Conservation (phyloP, 768 basidiomycete species). For the Pleurotus giganteus region DNA sequence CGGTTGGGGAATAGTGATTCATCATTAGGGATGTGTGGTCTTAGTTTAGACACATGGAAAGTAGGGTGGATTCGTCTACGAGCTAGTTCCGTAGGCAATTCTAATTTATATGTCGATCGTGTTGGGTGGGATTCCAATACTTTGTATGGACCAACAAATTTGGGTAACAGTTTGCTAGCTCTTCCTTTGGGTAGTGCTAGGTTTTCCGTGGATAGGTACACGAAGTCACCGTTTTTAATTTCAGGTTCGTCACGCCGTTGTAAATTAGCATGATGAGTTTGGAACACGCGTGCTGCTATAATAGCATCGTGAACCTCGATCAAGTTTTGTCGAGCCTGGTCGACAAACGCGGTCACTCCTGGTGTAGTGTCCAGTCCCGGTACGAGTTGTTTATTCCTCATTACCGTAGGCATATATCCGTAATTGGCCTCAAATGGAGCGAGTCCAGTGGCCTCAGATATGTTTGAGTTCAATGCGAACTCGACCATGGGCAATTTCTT, state of each 20-base stretch:
- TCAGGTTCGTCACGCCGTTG: slow-evolving; percentile 12
- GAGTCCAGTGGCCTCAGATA: slow-evolving; percentile 27
- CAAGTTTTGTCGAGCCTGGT: slow-evolving; percentile 14
- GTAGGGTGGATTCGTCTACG: slow-evolving; percentile 25
- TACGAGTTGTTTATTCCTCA: no score
- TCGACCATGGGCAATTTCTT: slow-evolving; percentile 28
- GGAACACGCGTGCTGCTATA: slow-evolving; percentile 26
- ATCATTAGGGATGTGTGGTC: slow-evolving; percentile 27
- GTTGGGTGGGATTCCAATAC: slow-evolving; percentile 18
- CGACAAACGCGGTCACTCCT: slow-evolving; percentile 23
- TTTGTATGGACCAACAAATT: slow-evolving; percentile 36
- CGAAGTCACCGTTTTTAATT: slow-evolving; percentile 22
- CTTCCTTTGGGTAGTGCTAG: slow-evolving; percentile 29
- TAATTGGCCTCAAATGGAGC: slow-evolving; percentile 26
- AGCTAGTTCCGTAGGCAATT: slow-evolving; percentile 22
- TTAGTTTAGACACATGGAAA: slow-evolving; percentile 33
- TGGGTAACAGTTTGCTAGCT: slow-evolving; percentile 32
- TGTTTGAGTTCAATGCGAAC: slow-evolving; percentile 35
- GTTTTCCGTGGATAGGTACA: slow-evolving; percentile 36
- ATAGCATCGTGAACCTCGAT: slow-evolving; percentile 33
- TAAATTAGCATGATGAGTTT: slow-evolving; percentile 29
- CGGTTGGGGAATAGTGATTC: slow-evolving; percentile 33
- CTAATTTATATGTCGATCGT: slow-evolving; percentile 25
- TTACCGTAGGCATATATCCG: slow-evolving; percentile 20
- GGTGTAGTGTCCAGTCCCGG: slow-evolving; percentile 9